Conservation (phyloP, 768 basidiomycete species). For the Royoungia palumana region DNA sequence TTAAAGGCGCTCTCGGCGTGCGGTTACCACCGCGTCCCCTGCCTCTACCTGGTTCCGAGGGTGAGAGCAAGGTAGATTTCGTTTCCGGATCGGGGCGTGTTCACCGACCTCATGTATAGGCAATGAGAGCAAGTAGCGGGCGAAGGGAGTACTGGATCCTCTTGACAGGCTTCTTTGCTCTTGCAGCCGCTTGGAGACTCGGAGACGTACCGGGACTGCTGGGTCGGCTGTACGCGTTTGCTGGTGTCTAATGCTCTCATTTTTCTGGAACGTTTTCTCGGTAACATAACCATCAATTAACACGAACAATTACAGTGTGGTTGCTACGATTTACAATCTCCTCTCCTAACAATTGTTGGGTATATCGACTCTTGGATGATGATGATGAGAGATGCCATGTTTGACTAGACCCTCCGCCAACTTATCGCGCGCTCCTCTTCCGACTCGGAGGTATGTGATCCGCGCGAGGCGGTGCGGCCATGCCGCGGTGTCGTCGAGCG, state of each 20-base stretch:
- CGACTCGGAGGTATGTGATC: constrained; percentile 3
- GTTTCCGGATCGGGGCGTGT: neutral
- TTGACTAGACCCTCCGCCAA: constrained; percentile 15
- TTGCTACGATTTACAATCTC: too few relatives aligned
- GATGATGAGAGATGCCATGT: too few relatives aligned
- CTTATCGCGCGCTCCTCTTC: constrained; percentile 15
- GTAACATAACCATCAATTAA: too few relatives aligned
- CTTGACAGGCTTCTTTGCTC: constrained; percentile 6
- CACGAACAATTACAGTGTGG: too few relatives aligned
- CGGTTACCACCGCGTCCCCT: constrained; percentile 23
- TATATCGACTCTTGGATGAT: too few relatives aligned
- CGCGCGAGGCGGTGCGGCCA: neutral
- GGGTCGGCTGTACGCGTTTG: constrained; percentile 1
- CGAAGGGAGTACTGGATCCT: constrained; percentile 1
- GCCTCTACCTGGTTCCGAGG: constrained; percentile 7
- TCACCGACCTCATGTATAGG: constrained; percentile 14
- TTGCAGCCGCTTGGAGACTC: constrained; percentile 4
- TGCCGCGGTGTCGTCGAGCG: neutral
- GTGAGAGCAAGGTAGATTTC: constrained; percentile 11
- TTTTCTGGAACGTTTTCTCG: too few relatives aligned
- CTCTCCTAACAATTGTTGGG: too few relatives aligned
- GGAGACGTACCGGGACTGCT: neutral
- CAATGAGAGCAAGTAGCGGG: neutral
- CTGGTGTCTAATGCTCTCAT: constrained; percentile 14
- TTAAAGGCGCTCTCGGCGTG: constrained; percentile 12